Evolutionary conservation across 805 yeast genomes (phyloP).

Genomic region (Candida golubevii): DNA sequence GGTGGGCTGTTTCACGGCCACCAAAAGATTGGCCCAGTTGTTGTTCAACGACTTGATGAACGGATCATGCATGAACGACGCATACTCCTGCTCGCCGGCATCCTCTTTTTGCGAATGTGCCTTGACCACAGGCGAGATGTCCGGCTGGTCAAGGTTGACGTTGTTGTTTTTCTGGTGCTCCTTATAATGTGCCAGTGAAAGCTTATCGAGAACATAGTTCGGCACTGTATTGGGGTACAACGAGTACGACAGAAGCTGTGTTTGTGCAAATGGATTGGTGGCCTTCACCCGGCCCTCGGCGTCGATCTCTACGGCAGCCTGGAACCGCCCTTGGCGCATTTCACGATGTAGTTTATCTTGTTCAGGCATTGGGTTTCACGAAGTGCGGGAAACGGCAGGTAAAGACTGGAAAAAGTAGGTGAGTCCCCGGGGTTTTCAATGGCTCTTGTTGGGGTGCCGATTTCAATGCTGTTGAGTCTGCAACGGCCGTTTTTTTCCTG

Average conservation of each 20-base stretch:
- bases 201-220: constrained; percentile 58
- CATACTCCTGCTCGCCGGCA: constrained; percentile 29
- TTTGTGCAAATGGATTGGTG: constrained; percentile 24
- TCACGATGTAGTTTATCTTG: constrained; percentile 6
- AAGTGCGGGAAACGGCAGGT: no score
- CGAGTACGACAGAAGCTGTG: constrained; percentile 29
- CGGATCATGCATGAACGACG: constrained; percentile 36
- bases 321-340: constrained; percentile 2
- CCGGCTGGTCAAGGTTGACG: constrained; percentile 20
- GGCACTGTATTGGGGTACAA: constrained; percentile 45
- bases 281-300: constrained; percentile 10
- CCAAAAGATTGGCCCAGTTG: constrained; percentile 50
- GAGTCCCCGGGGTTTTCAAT: no score
- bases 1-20: constrained; percentile 43
- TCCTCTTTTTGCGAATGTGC: constrained; percentile 7
- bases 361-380: constrained; percentile 3
- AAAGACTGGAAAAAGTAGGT: no score
- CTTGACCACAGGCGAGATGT: constrained; percentile 7
- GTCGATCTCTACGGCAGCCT: constrained; percentile 8
- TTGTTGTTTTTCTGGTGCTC: constrained; percentile 33
- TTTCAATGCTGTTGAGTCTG: no score
- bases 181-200: constrained; percentile 40
- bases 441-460: no score
- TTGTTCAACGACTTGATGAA: constrained; percentile 37
- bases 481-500: no score